Evolutionary conservation across 2,329 filamentous ascomycete species (phyloP).

Genomic region (Juglanconis oblonga): DNA sequence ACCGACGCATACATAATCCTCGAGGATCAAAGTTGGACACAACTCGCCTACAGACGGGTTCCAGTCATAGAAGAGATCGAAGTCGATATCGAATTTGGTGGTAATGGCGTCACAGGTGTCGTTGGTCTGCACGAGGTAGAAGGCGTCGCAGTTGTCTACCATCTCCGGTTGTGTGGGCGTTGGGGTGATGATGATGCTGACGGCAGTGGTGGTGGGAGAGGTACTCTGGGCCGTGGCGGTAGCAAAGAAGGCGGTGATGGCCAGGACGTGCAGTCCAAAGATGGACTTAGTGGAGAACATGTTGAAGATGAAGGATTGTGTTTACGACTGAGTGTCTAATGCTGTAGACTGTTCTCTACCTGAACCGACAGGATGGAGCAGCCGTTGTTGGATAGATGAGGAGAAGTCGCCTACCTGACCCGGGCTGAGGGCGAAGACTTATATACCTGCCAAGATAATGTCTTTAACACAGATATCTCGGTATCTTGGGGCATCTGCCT

Average conservation of each 20-base stretch:
- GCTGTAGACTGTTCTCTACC: no score
- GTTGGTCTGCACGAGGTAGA: background rate
- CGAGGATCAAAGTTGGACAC: background rate
- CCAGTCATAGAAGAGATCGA: background rate
- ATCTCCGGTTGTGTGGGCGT: constrained; percentile 4
- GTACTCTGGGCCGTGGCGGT: background rate
- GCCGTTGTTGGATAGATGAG: no score
- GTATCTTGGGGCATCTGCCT: no score
- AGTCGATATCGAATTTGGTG: background rate
- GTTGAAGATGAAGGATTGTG: background rate
- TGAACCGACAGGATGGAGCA: no score
- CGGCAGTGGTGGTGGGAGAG: background rate
- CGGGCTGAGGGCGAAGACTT: no score
- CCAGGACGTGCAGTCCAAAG: background rate
- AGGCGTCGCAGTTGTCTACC: constrained; percentile 1
- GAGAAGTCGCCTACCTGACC: no score
- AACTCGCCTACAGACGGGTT: background rate
- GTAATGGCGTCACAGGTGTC: background rate
- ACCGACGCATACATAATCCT: background rate
- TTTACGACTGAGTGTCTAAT: no score
- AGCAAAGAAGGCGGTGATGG: background rate
- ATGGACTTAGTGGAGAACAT: background rate
- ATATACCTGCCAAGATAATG: no score
- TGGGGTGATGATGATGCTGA: background rate
- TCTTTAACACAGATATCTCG: no score